Base-by-base conservation (phyloP, 768 basidiomycete genomes). In the Tubosaeta brunneosetosa region DNA sequence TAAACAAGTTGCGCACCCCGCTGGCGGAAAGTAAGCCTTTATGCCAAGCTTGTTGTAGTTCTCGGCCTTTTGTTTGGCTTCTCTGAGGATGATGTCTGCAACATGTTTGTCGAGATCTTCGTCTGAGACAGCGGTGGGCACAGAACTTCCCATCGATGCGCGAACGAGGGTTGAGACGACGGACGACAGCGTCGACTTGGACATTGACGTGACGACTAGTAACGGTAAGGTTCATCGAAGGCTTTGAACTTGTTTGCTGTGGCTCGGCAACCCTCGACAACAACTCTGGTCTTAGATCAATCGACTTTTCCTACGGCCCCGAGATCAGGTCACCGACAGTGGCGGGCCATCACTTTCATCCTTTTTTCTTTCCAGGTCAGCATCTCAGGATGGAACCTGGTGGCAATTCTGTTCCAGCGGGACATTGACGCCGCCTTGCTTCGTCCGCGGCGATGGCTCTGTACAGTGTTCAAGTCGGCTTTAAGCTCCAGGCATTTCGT, bases 91-190 rank as follows among this genome's bases (percentile, higher is more conserved):
- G 51, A 98, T 80, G 47, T 93, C 88, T 2, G 92, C 92, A 27
- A 99, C 91, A 63, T 91, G 90, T 42, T 83, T 80, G 71, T 98
- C 95, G 43, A 98, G 81, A 61, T 97, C 91, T 17, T 86, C 86
- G 64, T 95, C 90, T 12, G 80, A 77, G 29, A 90, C 81, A 1
- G 73, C 72, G 49, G 69, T 66, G 6, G 83, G 61, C 1, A 87
- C 72, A 0, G 88, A 79, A 14, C 80, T 58, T 43, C 90, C 89
- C 81, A 90, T 85, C 26, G 82, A 84, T 1, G 90, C 88, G 13
- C 90, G 77, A 19, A 92, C 84, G 29, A 93, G 80, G 61, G 76
- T 77, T 11, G 89, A 89, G 34, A 92, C 90, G 38, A 92, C 90
- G n/a, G 85, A 85, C 34, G 90, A 91, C 13, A 92, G 77, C 4